Conservation (phyloP, 2,329 filamentous ascomycete genomes). For the Alternaria sp. region DNA sequence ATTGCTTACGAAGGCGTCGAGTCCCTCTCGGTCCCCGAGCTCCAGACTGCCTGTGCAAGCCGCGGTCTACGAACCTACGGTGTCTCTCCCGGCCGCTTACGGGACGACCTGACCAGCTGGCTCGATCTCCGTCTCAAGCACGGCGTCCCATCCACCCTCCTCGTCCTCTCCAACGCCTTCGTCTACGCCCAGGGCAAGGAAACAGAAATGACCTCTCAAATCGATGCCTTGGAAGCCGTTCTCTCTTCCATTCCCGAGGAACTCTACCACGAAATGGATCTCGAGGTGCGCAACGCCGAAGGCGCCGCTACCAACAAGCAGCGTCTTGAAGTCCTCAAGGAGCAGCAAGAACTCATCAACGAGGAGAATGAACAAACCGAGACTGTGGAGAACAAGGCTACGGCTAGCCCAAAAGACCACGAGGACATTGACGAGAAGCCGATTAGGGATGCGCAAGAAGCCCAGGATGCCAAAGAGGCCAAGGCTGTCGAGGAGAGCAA, state of each 20-base stretch:
- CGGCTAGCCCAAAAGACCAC: slow-evolving; percentile 80
- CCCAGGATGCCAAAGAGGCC: slow-evolving; percentile 25
- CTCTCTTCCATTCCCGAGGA: slow-evolving; percentile 96
- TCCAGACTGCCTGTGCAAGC: slow-evolving; percentile 90
- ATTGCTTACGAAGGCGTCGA: slow-evolving; percentile 95
- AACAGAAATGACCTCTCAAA: slow-evolving; percentile 83
- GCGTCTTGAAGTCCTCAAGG: slow-evolving; percentile 95
- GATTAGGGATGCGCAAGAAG: slow-evolving; percentile 24
- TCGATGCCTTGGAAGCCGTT: slow-evolving; percentile 91
- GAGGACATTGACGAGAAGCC: slow-evolving; percentile 93
- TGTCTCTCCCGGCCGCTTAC: slow-evolving; percentile 84
- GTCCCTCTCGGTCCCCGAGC: slow-evolving; percentile 88
- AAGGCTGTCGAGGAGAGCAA: slow-evolving; percentile 33
- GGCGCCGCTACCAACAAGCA: slow-evolving; percentile 99
- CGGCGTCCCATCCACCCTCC: slow-evolving; percentile 92
- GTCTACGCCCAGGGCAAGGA: slow-evolving; percentile 93
- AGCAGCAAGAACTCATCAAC: slow-evolving; percentile 97
- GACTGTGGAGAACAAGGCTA: slow-evolving; percentile 74
- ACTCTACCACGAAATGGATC: slow-evolving; percentile 98
- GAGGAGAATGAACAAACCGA: slow-evolving; percentile 95
- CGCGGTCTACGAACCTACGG: slow-evolving; percentile 93
- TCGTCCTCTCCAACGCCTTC: slow-evolving; percentile 96
- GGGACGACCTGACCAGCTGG: slow-evolving; percentile 93
- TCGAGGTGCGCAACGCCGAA: slow-evolving; percentile 96
- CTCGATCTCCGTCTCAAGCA: slow-evolving; percentile 91